Conservation (phyloP, 2,329 filamentous ascomycete genomes). For the Xylariaceae sp. region DNA sequence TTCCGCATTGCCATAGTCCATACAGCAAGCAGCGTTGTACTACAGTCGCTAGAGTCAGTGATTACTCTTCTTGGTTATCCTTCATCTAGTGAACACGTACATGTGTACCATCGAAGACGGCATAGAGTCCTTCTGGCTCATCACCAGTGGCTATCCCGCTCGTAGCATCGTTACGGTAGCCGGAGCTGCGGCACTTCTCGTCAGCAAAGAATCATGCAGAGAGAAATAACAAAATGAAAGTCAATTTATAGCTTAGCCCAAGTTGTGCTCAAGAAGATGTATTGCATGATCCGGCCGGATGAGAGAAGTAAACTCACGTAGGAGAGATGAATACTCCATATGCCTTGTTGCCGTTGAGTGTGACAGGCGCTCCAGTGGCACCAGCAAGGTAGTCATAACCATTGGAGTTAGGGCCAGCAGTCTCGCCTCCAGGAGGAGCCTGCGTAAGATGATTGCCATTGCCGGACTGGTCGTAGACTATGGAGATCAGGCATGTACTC, state of each 20-base stretch:
- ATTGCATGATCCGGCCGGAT: too few relatives aligned
- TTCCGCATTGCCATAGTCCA: constrained; percentile 56
- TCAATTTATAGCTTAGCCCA: too few relatives aligned
- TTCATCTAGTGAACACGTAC: too few relatives aligned
- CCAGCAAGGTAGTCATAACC: constrained; percentile 58
- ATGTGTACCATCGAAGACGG: constrained; percentile 55
- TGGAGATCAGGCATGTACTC: constrained; percentile 59
- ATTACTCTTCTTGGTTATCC: too few relatives aligned
- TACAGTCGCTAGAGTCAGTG: too few relatives aligned
- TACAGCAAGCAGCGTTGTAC: constrained; percentile 54
- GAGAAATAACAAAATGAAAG: too few relatives aligned
- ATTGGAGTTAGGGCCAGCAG: constrained; percentile 47
- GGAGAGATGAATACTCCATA: constrained; percentile 61
- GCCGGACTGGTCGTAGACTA: constrained; percentile 64
- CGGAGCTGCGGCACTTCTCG: too few relatives aligned
- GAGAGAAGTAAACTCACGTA: too few relatives aligned
- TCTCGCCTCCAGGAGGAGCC: constrained; percentile 53
- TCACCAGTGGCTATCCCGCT: constrained; percentile 52
- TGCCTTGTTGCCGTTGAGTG: constrained; percentile 54
- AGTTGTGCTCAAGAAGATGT: too few relatives aligned
- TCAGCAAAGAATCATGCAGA: too few relatives aligned
- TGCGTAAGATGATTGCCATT: constrained; percentile 58
- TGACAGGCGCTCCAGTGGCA: constrained; percentile 57
- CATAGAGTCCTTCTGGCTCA: constrained; percentile 55
- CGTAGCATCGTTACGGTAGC: constrained; percentile 56